These are phyloP conservation scores for Harringtonia lauricola DNA, from an alignment of 2,329 filamentous ascomycete species.

Conservation along the genomic window DNA sequence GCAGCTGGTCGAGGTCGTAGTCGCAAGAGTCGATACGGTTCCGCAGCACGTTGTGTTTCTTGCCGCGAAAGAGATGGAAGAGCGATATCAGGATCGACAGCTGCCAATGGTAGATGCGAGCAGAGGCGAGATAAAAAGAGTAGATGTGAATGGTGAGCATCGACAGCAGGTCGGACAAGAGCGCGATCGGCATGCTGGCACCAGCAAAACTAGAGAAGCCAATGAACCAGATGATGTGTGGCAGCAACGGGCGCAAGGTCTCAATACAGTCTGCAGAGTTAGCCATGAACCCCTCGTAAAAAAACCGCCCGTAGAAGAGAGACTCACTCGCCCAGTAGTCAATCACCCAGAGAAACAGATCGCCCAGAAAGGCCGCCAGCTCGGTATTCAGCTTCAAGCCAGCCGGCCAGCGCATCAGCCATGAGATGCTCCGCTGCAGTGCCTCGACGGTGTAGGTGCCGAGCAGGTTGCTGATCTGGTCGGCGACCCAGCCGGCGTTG, in stretches of 20 bases:
- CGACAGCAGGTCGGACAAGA: slow-evolving; percentile 89
- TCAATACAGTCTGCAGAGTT: no score
- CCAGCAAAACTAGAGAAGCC: slow-evolving; percentile 92
- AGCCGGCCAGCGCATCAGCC: slow-evolving; percentile 93
- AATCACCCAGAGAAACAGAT: slow-evolving; percentile 96
- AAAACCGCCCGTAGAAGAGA: background rate
- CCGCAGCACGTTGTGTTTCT: slow-evolving; percentile 92
- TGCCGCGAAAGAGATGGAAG: slow-evolving; percentile 97
- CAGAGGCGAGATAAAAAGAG: slow-evolving; percentile 93
- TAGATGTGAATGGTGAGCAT: slow-evolving; percentile 92
- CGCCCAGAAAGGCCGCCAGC: slow-evolving; percentile 84
- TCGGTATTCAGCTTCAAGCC: slow-evolving; percentile 93
- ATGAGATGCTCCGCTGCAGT: slow-evolving; percentile 77
- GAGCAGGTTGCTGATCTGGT: slow-evolving; percentile 65
- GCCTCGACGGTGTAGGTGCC: slow-evolving; percentile 79
- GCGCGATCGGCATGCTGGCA: slow-evolving; percentile 90
- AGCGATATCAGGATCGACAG: slow-evolving; percentile 91
- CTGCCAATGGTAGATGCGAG: slow-evolving; percentile 97
- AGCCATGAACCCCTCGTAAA: no score
- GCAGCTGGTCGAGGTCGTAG: slow-evolving; percentile 92
- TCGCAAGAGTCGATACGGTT: slow-evolving; percentile 98
- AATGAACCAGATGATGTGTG: slow-evolving; percentile 80
- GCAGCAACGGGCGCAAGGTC: slow-evolving; percentile 68
- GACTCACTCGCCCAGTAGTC: slow-evolving; percentile 79
- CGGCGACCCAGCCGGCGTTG: slow-evolving; percentile 75